phyloP scores from a whole-genome alignment of 495 filamentous ascomycete species.

The Tuber umbilicatum region DNA sequence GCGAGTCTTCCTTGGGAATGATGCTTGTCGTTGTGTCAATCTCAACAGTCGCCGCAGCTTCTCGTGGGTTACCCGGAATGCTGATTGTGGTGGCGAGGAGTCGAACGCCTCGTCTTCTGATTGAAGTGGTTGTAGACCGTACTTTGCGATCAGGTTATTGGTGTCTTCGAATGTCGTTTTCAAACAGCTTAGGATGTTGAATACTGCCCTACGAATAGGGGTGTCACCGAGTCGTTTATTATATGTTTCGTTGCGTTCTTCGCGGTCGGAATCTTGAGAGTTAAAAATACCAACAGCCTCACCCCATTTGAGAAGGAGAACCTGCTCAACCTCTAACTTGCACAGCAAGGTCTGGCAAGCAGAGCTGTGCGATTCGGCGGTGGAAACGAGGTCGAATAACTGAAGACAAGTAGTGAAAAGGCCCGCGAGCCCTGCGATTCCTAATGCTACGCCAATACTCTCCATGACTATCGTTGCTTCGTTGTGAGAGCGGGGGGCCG shows the following conservation, averaged over 20 bases:
- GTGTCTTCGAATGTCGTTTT: constrained; percentile 10
- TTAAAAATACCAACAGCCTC: constrained; percentile 12
- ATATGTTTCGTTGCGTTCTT: background rate
- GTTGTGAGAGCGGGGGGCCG: background rate
- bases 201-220: background rate
- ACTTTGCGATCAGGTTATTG: background rate
- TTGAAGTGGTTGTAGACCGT: background rate
- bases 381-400: constrained; percentile 8
- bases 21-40: background rate
- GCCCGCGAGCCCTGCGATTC: constrained; percentile 6
- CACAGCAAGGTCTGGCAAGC: constrained; percentile 8
- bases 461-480: constrained; percentile 3
- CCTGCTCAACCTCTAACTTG: constrained; percentile 12
- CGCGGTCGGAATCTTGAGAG: constrained; percentile 5
- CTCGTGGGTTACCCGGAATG: background rate
- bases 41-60: background rate
- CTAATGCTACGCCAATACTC: constrained; percentile 6
- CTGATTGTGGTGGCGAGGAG: background rate
- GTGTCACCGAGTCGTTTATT: constrained; percentile 3
- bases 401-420: constrained; percentile 10
- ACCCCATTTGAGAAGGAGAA: constrained; percentile 16
- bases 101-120: background rate
- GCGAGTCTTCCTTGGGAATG: constrained; percentile 6
- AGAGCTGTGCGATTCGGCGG: background rate
- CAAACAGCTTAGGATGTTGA: constrained; percentile 7